Conservation (phyloP, 1,284 basidiomycete genomes). For the Ustilago sp. region DNA sequence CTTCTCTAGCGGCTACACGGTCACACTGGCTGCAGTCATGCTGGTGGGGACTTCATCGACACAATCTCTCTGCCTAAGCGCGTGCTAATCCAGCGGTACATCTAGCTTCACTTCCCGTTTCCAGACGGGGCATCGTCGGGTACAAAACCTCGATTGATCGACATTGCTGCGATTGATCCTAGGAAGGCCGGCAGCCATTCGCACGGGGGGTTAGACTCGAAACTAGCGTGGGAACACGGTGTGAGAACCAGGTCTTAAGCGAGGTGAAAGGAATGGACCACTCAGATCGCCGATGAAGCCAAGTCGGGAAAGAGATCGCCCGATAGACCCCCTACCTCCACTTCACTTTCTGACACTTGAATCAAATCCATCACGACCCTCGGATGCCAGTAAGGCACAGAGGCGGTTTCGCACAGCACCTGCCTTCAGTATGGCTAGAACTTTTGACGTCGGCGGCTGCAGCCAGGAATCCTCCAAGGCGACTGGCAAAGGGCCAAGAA, state of each 20-base stretch:
- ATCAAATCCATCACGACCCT: too few relatives aligned
- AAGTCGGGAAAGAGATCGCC: background rate
- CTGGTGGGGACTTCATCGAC: background rate
- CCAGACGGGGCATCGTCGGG: background rate
- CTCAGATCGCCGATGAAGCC: background rate
- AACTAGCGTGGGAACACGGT: conserved; percentile 6
- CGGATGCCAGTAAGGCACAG: background rate
- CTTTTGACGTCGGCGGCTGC: too few relatives aligned
- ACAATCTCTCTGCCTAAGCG: background rate
- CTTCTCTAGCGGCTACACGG: too few relatives aligned
- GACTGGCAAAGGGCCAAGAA: background rate
- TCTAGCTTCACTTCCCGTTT: background rate
- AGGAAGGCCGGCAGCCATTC: background rate
- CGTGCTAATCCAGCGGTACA: background rate
- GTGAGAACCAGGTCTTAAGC: background rate
- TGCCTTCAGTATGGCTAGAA: too few relatives aligned
- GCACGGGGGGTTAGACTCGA: background rate
- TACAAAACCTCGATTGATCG: background rate
- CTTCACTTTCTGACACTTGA: background rate
- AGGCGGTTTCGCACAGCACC: background rate
- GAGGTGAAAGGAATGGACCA: background rate
- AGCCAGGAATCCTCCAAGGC: background rate
- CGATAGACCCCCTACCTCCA: background rate
- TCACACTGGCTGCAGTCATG: background rate
- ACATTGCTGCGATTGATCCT: background rate